Conservation (phyloP, 169 alveolate genomes). For the Plasmodium ovale region DNA sequence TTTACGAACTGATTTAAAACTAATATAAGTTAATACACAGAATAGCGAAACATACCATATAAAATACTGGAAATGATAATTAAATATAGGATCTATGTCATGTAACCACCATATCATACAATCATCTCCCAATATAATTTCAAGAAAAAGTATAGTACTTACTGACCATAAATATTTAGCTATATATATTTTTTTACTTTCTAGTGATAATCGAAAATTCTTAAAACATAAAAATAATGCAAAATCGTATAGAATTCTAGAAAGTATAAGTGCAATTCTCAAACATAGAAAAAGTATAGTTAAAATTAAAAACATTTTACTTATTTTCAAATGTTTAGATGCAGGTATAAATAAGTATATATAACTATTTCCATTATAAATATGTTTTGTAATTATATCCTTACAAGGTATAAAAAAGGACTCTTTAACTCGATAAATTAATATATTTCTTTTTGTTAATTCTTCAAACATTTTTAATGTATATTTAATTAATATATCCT, state of each 20-base stretch:
- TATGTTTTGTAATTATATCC: slow-evolving; percentile 6
- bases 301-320: slow-evolving; percentile 18
- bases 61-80: slow-evolving; percentile 69
- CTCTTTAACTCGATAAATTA: slow-evolving; percentile 46
- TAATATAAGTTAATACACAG: slow-evolving; percentile 7
- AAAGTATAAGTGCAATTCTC: slow-evolving; percentile 32
- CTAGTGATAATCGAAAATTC: slow-evolving; percentile 33
- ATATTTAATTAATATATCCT: slow-evolving; percentile 8
- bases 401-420: slow-evolving; percentile 30
- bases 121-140: slow-evolving; percentile 38
- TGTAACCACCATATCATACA: slow-evolving; percentile 74
- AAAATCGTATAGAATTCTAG: slow-evolving; percentile 66
- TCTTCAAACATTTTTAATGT: slow-evolving; percentile 28
- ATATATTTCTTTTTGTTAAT: slow-evolving; percentile 9
- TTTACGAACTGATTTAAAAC: slow-evolving; percentile 1
- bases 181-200: slow-evolving; percentile 58
- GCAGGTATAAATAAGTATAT: slow-evolving; percentile 40
- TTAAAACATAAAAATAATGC: slow-evolving; percentile 19
- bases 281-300: slow-evolving; percentile 48
- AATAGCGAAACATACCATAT: slow-evolving; percentile 43
- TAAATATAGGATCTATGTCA: slow-evolving; percentile 69
- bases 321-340: slow-evolving; percentile 38
- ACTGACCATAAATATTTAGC: slow-evolving; percentile 72
- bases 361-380: slow-evolving; percentile 18
- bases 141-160: slow-evolving; percentile 43